Evolutionary conservation across 176 grass and related monocot species (phyloP).

Genomic region (Avena sativa): DNA sequence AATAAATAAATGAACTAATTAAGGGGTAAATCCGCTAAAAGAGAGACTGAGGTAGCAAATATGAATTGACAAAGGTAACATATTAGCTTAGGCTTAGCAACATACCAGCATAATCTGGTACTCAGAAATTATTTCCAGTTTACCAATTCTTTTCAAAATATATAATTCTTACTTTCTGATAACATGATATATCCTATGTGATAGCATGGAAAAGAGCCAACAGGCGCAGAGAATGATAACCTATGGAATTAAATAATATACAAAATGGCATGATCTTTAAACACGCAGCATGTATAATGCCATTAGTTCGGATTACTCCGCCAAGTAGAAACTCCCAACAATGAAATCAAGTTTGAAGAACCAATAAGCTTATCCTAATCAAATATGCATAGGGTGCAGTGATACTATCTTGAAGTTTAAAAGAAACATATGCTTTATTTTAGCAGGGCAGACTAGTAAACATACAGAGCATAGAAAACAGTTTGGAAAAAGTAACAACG

Average conservation of each 20-base stretch:
- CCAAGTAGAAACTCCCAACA: too few relatives aligned
- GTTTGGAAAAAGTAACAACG: conserved; percentile 1
- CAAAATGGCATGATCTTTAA: too few relatives aligned
- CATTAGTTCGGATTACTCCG: too few relatives aligned
- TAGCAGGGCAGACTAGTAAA: too few relatives aligned
- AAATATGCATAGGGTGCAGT: not conserved
- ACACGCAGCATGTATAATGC: too few relatives aligned
- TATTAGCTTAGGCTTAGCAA: too few relatives aligned
- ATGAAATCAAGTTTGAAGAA: not conserved
- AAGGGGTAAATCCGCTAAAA: conserved; percentile 13
- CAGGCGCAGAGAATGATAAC: not conserved
- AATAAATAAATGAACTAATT: conserved; percentile 16
- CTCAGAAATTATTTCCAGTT: not conserved
- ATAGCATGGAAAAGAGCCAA: not conserved
- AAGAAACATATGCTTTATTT: not conserved
- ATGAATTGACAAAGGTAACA: not conserved
- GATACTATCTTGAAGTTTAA: not conserved
- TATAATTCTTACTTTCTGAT: conserved; percentile 9
- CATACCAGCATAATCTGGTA: not conserved
- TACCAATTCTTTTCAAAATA: conserved; percentile 10
- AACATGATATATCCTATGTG: not conserved
- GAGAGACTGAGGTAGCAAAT: not conserved
- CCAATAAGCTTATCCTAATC: not conserved
- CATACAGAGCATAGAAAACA: not conserved
- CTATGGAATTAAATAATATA: too few relatives aligned